Conservation (phyloP, 2,329 filamentous ascomycete species). For the Diaporthe sp. region DNA sequence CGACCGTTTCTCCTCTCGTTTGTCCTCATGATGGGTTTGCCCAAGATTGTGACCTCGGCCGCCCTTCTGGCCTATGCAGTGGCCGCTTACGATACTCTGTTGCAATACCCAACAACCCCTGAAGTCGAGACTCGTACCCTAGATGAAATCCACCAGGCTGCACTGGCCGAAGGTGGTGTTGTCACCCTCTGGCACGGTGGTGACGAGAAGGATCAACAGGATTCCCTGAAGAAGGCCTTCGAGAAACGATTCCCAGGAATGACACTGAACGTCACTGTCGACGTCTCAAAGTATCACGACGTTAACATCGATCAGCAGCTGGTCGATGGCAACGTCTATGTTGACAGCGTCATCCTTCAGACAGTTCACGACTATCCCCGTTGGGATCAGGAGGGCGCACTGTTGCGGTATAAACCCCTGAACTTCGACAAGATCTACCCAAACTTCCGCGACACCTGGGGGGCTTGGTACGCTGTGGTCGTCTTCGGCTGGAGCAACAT, state of each 20-base stretch:
- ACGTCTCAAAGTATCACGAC: background rate
- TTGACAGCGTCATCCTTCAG: background rate
- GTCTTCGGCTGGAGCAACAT: background rate
- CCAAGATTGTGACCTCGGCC: background rate
- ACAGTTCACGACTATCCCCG: background rate
- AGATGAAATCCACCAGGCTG: background rate
- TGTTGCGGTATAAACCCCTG: background rate
- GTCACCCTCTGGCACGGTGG: background rate
- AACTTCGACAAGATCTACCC: background rate
- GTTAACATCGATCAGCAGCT: slow-evolving; percentile 1
- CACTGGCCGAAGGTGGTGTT: background rate
- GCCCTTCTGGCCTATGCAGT: background rate
- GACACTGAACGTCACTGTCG: background rate
- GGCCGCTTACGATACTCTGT: background rate
- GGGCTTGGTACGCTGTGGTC: background rate
- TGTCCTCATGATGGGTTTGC: background rate
- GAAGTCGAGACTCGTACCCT: background rate
- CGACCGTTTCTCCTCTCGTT: background rate
- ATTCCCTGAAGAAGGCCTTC: background rate
- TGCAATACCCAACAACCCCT: background rate
- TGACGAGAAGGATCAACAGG: background rate
- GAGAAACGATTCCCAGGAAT: background rate
- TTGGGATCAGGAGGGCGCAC: background rate
- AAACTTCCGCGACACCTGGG: background rate
- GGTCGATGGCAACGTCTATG: background rate